phyloP scores from a whole-genome alignment of 176 grass and related monocot species.

The Otatea glauca region DNA sequence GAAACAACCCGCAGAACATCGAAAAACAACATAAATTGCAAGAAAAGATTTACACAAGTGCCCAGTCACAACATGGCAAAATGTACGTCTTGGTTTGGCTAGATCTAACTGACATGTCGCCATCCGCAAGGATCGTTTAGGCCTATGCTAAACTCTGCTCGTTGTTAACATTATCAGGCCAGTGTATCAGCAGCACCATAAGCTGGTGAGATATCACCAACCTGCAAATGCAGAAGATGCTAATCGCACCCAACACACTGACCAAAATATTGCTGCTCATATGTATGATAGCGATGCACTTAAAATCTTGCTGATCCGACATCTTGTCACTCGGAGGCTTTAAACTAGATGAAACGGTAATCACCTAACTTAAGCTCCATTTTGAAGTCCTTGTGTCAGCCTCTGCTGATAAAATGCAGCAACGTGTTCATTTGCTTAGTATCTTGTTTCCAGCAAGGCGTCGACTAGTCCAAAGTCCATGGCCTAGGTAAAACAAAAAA shows the following conservation, averaged over 20 bases:
- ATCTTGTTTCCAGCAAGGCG: conserved; percentile 22
- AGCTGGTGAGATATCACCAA: not conserved
- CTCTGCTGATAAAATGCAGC: conserved; percentile 1
- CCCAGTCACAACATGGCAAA: too few species aligned
- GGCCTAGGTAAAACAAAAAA: conserved; percentile 54
- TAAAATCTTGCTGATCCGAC: not conserved
- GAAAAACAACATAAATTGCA: too few species aligned
- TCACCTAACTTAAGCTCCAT: conserved; percentile 26
- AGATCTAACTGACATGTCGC: not conserved
- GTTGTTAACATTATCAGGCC: not conserved
- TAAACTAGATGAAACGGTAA: not conserved
- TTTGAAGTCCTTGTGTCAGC: not conserved
- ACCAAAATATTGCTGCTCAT: not conserved
- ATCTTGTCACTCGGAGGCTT: not conserved
- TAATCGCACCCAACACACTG: not conserved
- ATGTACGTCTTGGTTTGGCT: too few species aligned
- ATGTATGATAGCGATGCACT: not conserved
- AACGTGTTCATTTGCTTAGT: conserved; percentile 40
- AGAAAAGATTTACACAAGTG: too few species aligned
- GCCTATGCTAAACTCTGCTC: not conserved
- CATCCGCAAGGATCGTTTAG: not conserved
- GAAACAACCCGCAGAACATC: too few species aligned
- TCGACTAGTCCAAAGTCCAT: conserved; percentile 91
- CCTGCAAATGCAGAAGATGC: not conserved
- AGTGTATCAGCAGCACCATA: not conserved